Evolutionary conservation across 768 basidiomycete species (phyloP).

Genomic region (Mycena epipterygia): DNA sequence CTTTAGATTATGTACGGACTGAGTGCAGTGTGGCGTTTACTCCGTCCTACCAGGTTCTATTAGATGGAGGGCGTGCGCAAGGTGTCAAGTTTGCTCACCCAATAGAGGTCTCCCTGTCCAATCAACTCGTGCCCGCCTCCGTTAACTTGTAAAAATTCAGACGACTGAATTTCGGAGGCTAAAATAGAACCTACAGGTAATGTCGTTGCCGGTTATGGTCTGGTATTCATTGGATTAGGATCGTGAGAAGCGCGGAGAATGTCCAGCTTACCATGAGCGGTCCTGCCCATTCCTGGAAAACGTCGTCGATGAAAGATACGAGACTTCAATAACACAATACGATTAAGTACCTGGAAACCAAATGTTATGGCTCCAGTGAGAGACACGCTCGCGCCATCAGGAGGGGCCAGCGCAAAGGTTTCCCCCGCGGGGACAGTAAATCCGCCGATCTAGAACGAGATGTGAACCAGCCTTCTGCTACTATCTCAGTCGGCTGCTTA

Average conservation of each 20-base stretch:
- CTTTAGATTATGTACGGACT: too few relatives aligned
- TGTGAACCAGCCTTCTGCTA: neutral
- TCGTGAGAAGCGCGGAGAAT: too few relatives aligned
- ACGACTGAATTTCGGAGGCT: neutral
- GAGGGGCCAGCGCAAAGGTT: slow-evolving; percentile 28
- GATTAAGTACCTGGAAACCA: slow-evolving; percentile 21
- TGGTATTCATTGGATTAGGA: neutral
- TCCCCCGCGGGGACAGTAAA: slow-evolving; percentile 37
- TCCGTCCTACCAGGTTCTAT: slow-evolving; percentile 25
- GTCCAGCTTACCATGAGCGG: slow-evolving; percentile 27
- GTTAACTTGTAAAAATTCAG: slow-evolving; percentile 17
- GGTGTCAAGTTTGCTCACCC: slow-evolving; percentile 13
- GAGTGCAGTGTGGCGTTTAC: neutral
- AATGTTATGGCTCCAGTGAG: slow-evolving; percentile 31
- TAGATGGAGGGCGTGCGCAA: neutral
- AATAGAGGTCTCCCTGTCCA: slow-evolving; percentile 35
- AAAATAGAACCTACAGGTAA: slow-evolving; percentile 30
- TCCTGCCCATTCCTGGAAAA: slow-evolving; percentile 29
- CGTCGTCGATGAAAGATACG: neutral
- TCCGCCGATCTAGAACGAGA: slow-evolving; percentile 29
- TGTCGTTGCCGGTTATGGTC: slow-evolving; percentile 35
- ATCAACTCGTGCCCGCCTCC: slow-evolving; percentile 32
- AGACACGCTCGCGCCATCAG: slow-evolving; percentile 29
- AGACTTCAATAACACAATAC: neutral
- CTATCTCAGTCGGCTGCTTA: neutral